phyloP scores from a whole-genome alignment of 768 basidiomycete species.

The Phylloporus scabripes region DNA sequence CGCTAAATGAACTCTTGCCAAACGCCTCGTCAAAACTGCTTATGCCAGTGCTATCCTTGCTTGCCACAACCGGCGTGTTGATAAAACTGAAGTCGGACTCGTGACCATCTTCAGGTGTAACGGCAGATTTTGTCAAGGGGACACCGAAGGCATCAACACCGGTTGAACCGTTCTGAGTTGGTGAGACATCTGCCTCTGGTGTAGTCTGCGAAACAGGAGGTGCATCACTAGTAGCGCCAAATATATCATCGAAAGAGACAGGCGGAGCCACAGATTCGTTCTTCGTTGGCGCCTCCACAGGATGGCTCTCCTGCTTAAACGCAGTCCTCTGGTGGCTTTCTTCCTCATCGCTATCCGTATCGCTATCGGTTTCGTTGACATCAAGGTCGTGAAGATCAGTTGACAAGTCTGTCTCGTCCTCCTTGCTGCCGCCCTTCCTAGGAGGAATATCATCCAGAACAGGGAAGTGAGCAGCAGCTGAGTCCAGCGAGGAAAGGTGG shows the following conservation, averaged over 20 bases:
- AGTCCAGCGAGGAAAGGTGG: conserved; percentile 24
- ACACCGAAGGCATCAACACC: conserved; percentile 40
- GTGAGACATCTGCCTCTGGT: conserved; percentile 14
- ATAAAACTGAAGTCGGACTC: conserved; percentile 20
- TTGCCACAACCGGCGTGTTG: conserved; percentile 9
- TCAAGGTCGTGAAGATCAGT: conserved; percentile 56
- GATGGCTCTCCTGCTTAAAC: conserved; percentile 18
- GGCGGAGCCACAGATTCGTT: conserved; percentile 11
- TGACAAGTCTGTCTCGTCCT: conserved; percentile 48
- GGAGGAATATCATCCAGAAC: conserved; percentile 30
- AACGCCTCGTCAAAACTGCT: conserved; percentile 76
- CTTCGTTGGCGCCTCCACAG: conserved; percentile 11
- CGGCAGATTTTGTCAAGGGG: conserved; percentile 16
- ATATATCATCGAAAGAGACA: conserved; percentile 53
- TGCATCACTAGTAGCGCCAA: conserved; percentile 33
- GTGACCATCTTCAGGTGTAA: conserved; percentile 16
- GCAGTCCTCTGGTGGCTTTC: conserved; percentile 30
- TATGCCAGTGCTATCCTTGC: conserved; percentile 26
- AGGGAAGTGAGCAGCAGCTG: conserved; percentile 32
- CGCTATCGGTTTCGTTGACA: conserved; percentile 49
- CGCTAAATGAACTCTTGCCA: conserved; percentile 43
- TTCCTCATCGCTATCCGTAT: conserved; percentile 43
- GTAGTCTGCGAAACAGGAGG: conserved; percentile 17
- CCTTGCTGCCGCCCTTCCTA: conserved; percentile 22
- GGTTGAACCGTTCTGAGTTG: conserved; percentile 15